Evolutionary conservation across 768 basidiomycete genomes (phyloP), one percentile per base, ranked within the genome.

Genomic region (Pleurotus ostreatus): DNA sequence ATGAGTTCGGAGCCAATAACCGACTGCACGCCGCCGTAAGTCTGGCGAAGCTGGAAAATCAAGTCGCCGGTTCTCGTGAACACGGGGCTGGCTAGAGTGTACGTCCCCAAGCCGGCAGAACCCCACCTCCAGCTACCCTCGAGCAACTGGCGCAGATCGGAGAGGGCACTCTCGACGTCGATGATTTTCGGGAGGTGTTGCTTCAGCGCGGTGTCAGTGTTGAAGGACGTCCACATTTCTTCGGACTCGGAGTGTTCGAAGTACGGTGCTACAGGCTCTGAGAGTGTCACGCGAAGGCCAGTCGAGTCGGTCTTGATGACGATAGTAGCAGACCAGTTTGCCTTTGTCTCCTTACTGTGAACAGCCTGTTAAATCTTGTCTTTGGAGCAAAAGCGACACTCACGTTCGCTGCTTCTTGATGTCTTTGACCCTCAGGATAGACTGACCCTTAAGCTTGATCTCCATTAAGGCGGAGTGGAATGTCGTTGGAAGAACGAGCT

Each of bases 61-160:
- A 59, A 55, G 34, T 60, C 59, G 7, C 59, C 59, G 16, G 30
- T 45, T 38, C 18, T 49, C 1, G 56, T 60, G 53, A 60, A 60
- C 18, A 55, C 57, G n/a, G 59, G 59, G 59, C 53, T 55, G 13
- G 55, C 22, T 30, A 59, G 58, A 34, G 11, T 44, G 48, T 59
- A 59, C 16, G 40, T 39, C 12, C 44, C 25, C 13, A 55, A 48
- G 18, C 48, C 58, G 23, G 58, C 47, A 45, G 15, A 49, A 8
- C 26, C 49, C 48, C 51, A 56, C 11, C 47, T 30, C 58, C 58
- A 59, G 30, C 43, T 23, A 49, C 58, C 58, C 52, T 59, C 55
- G 16, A 59, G 51, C 7, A 46, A 15, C 3, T 26, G 13, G 40
- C 56, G 55, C 30, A 59, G 57, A 7, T 57, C 57, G 16, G 15